Evolutionary conservation across 2,329 filamentous ascomycete genomes (phyloP), one percentile per base, ranked within the genome.

Genomic region (Penicillium sp.): DNA sequence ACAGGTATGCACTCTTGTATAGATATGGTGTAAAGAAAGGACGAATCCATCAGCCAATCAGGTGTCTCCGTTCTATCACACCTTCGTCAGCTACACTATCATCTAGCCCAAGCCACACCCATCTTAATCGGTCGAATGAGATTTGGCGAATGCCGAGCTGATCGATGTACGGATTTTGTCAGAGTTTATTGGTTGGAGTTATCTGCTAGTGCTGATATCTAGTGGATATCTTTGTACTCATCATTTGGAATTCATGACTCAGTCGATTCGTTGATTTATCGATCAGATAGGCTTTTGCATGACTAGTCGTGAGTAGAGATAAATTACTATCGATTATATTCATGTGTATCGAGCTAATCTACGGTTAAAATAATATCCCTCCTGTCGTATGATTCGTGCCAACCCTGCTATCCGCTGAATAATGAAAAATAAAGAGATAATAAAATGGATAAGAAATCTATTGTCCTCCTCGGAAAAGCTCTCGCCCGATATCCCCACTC

Each of bases 401-500:
- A n/a, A 38, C 12, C 3, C 18, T 18, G 3, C 11, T 20, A 24
- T 21, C 24, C n/a, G 38, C 24, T 9, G 45, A 21, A 43, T 16
- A 52, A 52, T 18, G 16, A 20, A 20, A 45, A 30, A 30, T 33
- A 45, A 33, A 52, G 45, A 33, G 1, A 24, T 16, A 26, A 6
- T 3, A 11, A 14, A 38, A 38, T 38, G 40, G 30, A 51, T 14
- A 40, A 3, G 7, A 38, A 45, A n/a, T 26, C 23, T 16, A 24
- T 40, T 20, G 21, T 3, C 20, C 20, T 3, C 28, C 28, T 16
- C 49, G 40, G 18, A 57, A 53, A 26, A 79, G 58, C 48, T 74
- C 73, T 43, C 72, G 68, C 8, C 71, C 74, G 49, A 77, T 63
- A 49, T 78, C 76, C 47, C 74, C 71, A 56, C 75, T 78, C 51